Evolutionary conservation across 2,329 filamentous ascomycete species (phyloP), one percentile per base, ranked within the genome.

Genomic region (Penicillium rolfsii): DNA sequence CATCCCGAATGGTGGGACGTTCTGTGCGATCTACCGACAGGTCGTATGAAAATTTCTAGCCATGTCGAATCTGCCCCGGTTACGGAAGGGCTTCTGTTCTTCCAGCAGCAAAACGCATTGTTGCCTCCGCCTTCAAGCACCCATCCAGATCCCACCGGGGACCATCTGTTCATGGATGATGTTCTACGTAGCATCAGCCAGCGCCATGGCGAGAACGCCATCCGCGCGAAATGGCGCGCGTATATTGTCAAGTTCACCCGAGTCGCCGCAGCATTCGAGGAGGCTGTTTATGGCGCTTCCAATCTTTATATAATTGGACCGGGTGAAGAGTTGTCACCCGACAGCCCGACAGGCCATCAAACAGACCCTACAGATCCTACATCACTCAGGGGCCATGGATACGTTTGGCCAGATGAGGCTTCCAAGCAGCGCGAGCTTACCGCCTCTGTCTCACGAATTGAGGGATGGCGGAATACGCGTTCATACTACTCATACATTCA

Each of bases 1-100:
- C 94, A 98, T 71, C 91, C 91, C 0, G 93, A 97, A 74, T 99
- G 95, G 95, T 99, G 95, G 95, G 95, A 99, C 77, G 80, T 99
- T 9, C 83, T 99, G 12, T 99, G 95, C 76, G 95, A 99, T 76
- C 82, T 99, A 45, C 90, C 93, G 0, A 94, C 89, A 1, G 95
- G 95, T 9, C 88, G 93, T 46, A 93, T 99, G 82, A 96, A 95
- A 78, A 98, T 99, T 71, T 96, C 91, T 71, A 91, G 86, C 74
- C 89, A 88, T 69, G 93, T 98, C 66, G 94, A 98, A 64, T 78
- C 85, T 24, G 90, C 93, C 0, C 86, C 89, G 1, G 78, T 90
- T 4, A 97, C 93, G 0, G 95, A 99, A 70, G 94, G 94, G 0
- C 83, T 95, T 9, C 75, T 89, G 2, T 96, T 90, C 74, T 98